Evolutionary conservation across 129 eudicot species (phyloP), one percentile per base, ranked within the genome.

Genomic region (sunflower (Helianthus annuus)): DNA sequence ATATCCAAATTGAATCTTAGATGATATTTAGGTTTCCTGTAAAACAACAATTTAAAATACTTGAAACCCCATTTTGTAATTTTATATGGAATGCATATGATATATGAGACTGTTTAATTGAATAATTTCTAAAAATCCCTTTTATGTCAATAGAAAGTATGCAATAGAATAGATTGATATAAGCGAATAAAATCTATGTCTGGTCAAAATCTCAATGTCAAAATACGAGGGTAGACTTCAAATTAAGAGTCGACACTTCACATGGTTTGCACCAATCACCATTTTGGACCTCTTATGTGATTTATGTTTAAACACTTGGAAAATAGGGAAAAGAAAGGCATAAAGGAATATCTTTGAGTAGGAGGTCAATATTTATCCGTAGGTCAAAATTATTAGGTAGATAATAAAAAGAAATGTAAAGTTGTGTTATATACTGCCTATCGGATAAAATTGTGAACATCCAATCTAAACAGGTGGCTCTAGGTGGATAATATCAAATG

Each of bases 301-400:
- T 52, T 51, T 10, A 5, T 70, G 6, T 70, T 77, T 70, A 48
- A 52, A 70, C 76, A 77, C 81, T 40, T 70, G 65, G 70, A 59
- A 58, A 69, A 70, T 6, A 42, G 39, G 74, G 48, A 56, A 59
- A 48, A 60, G 10, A 38, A 51, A 38, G n/a, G 64, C 54, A 46
- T 12, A 58, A 59, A 46, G 53, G 73, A 51, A 77, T 69, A 61
- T 40, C 10, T 27, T 8, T 42, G 46, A 11, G 52, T 70, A 45
- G 67, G 58, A 78, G 53, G 72, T 78, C 77, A 78, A 78, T 53
- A 71, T 40, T 78, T 78, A 71, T 63, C 77, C 44, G 44, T 34
- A 70, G 70, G 82, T 71, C 77, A 8, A 42, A 27, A 39, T 52
- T 63, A 63, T 78, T 77, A 63, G 82, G 77, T 45, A 46, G 53